These are phyloP conservation scores for Glonium stellatum DNA, from an alignment of 495 filamentous ascomycete species.

Conservation along the genomic window DNA sequence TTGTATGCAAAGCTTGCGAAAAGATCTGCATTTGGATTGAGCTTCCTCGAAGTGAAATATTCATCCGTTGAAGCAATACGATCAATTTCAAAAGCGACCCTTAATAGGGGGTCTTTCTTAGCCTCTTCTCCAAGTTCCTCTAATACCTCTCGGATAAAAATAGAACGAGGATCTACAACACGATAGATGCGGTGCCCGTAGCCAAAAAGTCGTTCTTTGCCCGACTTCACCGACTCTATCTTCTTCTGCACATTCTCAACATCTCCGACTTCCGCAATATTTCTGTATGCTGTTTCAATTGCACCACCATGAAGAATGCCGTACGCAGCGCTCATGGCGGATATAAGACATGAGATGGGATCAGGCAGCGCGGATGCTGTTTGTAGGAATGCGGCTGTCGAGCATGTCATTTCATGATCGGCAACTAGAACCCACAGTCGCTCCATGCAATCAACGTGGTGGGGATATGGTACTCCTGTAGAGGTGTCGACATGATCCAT, in stretches of 20 bases:
- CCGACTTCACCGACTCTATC: conserved; percentile 46
- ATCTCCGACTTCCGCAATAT: conserved; percentile 41
- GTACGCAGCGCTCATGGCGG: conserved; percentile 45
- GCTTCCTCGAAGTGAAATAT: conserved; percentile 20
- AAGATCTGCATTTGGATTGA: neutral
- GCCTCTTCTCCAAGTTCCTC: conserved; percentile 37
- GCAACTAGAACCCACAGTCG: conserved; percentile 39
- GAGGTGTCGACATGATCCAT: conserved; percentile 37
- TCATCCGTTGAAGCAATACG: neutral
- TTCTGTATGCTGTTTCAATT: conserved; percentile 49
- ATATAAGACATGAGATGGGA: conserved; percentile 33
- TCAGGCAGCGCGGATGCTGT: conserved; percentile 40
- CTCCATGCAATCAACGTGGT: conserved; percentile 30
- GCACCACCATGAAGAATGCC: conserved; percentile 55
- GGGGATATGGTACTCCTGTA: conserved; percentile 34
- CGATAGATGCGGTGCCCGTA: conserved; percentile 53
- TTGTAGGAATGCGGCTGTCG: conserved; percentile 47
- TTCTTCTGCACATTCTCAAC: conserved; percentile 43
- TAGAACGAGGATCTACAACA: conserved; percentile 37
- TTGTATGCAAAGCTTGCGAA: neutral
- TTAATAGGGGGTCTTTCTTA: neutral
- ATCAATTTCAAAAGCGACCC: neutral
- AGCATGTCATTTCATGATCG: conserved; percentile 50
- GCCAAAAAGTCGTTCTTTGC: conserved; percentile 49
- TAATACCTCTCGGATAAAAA: conserved; percentile 43